Base-by-base conservation (phyloP, 2,329 filamentous ascomycete genomes). In the Chrysoporthe austroafricana region DNA sequence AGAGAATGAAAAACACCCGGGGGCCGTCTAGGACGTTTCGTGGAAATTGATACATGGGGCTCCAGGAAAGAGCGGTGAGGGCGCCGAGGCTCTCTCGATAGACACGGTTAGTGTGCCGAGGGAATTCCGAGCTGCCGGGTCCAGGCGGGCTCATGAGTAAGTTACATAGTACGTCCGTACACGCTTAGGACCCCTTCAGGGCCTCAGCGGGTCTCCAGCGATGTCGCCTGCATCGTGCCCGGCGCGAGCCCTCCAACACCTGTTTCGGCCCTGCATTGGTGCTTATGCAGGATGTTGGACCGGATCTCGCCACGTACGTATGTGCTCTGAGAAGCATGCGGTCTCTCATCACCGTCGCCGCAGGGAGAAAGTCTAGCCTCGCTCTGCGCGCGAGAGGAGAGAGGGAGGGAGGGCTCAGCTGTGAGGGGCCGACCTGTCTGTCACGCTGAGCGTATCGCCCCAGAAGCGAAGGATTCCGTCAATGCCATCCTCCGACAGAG, bases 181-280 rank as follows among this genome's bases (percentile, higher is more conserved):
- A 50, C 11, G 48, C 7, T 50, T 42, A 56, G 64, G 58, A 57
- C 48, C 46, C 60, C 43, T 46, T 34, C 58, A 67, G 34, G 26
- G 26, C 26, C 26, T 26, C 26, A 26, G 26, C 26, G 2, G 26
- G 26, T 34, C 56, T 13, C n/a, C 59, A 68, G 63, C 57, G 43
- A 57, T 62, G 52, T 58, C 62, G 62, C 62, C 26, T 66, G 67
- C 39, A 62, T 34, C 34, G 59, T 62, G 8, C 57, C 63, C 56
- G 64, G 50, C 58, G 21, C 57, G 13, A 48, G 59, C 44, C 43
- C 42, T 34, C 44, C 61, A 66, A 42, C 54, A 59, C 61, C 66
- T 66, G 67, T 69, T 69, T 69, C 67, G 67, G 50, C 57, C 63
- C 58, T 69, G 63, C 67, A 63, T 69, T 66, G 64, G 67, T 69